Base-by-base conservation (phyloP, 2,329 filamentous ascomycete genomes). In the Sclerotinia glacialis region DNA sequence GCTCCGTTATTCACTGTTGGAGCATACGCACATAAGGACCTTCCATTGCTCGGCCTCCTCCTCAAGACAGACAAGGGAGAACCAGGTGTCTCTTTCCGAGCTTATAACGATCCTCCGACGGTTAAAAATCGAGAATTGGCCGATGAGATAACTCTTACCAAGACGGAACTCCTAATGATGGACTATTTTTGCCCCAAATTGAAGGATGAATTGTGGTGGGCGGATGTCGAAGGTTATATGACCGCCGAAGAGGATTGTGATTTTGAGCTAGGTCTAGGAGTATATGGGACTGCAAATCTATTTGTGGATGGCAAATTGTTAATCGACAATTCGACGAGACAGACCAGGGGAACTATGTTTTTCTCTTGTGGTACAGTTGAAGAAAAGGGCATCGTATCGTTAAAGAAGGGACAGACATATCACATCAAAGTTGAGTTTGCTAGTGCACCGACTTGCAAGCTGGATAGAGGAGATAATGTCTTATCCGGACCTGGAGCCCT, bases 11-110 rank as follows among this genome's bases (percentile, higher is more conserved):
- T 85, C 74, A 79, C 83, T 1, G 82, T 88, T 46, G 87, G 87
- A 5, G 83, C 83, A 26, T 86, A 89, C 74, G 86, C 84, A 0
- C 86, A 89, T 76, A 86, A 86, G 72, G 79, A 86, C 68, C 80
- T 88, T 1, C 87, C 87, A 54, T 42, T 67, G 2, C 26, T 67
- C 8, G 60, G 85, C 0, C 78, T 78, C 2, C 77, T 82, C 6
- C 78, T 85, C 54, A 85, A 80, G 70, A 82, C 83, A 0, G 75
- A 78, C 0, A 79, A 83, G 26, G 86, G 85, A 37, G 81, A 83
- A 70, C 75, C 77, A 2, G 88, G 88, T 2, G 83, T 90, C 0
- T 86, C 3, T 84, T 89, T 79, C 81, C 78, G 18, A 83, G 85
- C 86, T 34, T 90, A 84, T 77, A 85, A 86, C 67, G 83, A 90